Evolutionary conservation across 306 rosid genomes (phyloP), one percentile per base, ranked within the genome.

Genomic region (Fragaria nilgerrensis): DNA sequence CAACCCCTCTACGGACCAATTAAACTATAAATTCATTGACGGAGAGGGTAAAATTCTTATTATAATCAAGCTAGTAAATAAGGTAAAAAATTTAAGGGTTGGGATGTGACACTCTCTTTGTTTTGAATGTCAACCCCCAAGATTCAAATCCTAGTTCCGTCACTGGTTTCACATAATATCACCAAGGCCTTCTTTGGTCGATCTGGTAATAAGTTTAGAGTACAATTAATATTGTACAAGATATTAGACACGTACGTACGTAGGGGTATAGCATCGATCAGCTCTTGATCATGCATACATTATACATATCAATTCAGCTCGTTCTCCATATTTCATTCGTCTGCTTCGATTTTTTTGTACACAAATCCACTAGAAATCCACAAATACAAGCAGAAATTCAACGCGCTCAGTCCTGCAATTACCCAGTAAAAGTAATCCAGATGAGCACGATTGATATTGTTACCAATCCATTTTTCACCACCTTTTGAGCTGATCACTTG

Each of bases 341-440:
- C 79, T 68, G 29, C 83, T 43, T 74, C 86, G 19, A 84, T 70
- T 53, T 77, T 81, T 43, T 89, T 91, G 81, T 89, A 93, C 74
- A 84, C 89, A 84, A 76, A 91, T 20, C 66, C 20, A 53, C n/a
- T 78, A 2, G 93, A 88, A 15, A 87, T 17, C 87, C 86, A 87
- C 4, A 88, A 2, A 49, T 84, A 93, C 3, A 75, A 53, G 63
- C 85, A 82, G 72, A 89, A 43, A 76, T 82, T 88, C 17, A 89
- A 16, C 70, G 84, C 81, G 83, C 90, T 84, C 39, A 91, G 68
- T n/a, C 20, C 89, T 25, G 95, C 96, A 77, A 93, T 32, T 27
- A 87, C 78, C 92, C 93, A 93, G 34, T 89, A 91, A 44, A 81
- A 93, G 52, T 75, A 52, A 78, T 89, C 87, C 53, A 93, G 89